phyloP scores from a whole-genome alignment of 179 eudicot genomes.

The Nepenthes alata region DNA sequence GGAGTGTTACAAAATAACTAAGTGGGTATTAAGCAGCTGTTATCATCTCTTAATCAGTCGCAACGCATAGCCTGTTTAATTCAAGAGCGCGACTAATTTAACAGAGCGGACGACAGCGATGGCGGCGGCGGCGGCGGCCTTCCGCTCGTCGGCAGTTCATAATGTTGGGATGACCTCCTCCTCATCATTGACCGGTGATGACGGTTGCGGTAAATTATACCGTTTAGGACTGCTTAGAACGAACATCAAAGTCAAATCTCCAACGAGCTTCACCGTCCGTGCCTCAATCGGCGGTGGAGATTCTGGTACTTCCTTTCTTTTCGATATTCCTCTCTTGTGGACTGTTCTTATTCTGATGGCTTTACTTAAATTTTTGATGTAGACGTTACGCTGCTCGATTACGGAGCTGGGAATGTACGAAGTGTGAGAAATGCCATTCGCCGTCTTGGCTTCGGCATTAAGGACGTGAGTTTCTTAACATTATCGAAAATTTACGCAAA shows the following conservation, averaged over 20 bases:
- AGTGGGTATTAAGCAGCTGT: too few relatives aligned
- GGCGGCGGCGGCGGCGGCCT: conserved; percentile 21
- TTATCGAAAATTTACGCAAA: too few relatives aligned
- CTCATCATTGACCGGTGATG: conserved; percentile 8
- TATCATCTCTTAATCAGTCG: too few relatives aligned
- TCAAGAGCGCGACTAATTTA: too few relatives aligned
- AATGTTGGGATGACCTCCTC: background rate
- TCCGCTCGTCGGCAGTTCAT: conserved; percentile 15
- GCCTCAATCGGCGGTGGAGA: conserved; percentile 25
- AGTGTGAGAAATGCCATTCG: conserved; percentile 84
- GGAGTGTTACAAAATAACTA: too few relatives aligned
- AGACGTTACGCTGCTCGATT: conserved; percentile 91
- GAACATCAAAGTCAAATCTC: conserved; percentile 18
- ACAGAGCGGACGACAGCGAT: background rate
- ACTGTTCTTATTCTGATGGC: background rate
- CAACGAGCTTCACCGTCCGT: conserved; percentile 20
- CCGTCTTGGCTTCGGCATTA: conserved; percentile 56
- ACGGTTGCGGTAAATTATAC: conserved; percentile 8
- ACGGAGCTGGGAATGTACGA: conserved; percentile 97
- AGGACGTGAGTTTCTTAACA: conserved; percentile 34
- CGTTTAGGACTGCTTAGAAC: conserved; percentile 6
- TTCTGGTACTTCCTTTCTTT: conserved; percentile 12
- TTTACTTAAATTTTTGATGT: conserved; percentile 6
- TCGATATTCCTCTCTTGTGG: background rate
- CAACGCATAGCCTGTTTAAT: too few relatives aligned